phyloP scores from a whole-genome alignment of 2,329 filamentous ascomycete species.

The Pezizomycotina sp. region DNA sequence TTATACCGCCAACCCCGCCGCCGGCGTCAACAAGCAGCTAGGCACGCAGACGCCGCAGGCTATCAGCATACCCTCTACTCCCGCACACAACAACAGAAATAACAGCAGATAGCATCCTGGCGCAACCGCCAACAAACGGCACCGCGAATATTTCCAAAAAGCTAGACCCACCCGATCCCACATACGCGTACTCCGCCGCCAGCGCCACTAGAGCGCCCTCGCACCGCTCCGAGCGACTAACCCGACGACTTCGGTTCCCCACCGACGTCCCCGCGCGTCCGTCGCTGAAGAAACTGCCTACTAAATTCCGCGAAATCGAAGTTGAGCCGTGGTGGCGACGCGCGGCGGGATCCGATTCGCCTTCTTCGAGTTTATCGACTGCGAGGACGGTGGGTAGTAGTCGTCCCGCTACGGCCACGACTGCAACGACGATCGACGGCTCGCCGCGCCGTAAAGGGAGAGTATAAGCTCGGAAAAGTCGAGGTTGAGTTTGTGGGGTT shows the following conservation, averaged over 20 bases:
- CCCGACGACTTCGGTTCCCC: constrained; percentile 6
- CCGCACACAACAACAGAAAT: constrained; percentile 2
- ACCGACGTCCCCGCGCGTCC: constrained; percentile 6
- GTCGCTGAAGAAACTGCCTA: constrained; percentile 9
- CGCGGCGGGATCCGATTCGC: constrained; percentile 4
- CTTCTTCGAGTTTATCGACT: constrained; percentile 8
- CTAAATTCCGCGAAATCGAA: constrained; percentile 15
- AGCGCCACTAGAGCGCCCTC: constrained; percentile 9
- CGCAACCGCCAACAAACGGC: constrained; percentile 9
- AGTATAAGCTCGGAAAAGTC: constrained; percentile 10
- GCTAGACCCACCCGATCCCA: constrained; percentile 8
- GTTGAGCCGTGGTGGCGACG: constrained; percentile 15
- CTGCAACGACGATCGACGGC: neutral
- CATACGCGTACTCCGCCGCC: constrained; percentile 7
- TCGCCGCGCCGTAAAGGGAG: constrained; percentile 3
- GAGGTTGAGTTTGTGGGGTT: constrained; percentile 14
- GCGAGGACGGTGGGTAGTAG: neutral
- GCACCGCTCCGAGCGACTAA: constrained; percentile 14
- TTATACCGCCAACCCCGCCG: constrained; percentile 14
- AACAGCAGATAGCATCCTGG: neutral
- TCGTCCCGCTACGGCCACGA: constrained; percentile 8
- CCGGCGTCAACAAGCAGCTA: constrained; percentile 3
- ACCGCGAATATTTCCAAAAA: constrained; percentile 9
- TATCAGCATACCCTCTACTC: neutral
- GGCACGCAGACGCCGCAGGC: constrained; percentile 7